Percentiles rank a stretch among this genome's conserved stretches.
Evolutionary conservation across 345 rosid genomes (phyloP).

Genomic region (Populus ilicifolia): DNA sequence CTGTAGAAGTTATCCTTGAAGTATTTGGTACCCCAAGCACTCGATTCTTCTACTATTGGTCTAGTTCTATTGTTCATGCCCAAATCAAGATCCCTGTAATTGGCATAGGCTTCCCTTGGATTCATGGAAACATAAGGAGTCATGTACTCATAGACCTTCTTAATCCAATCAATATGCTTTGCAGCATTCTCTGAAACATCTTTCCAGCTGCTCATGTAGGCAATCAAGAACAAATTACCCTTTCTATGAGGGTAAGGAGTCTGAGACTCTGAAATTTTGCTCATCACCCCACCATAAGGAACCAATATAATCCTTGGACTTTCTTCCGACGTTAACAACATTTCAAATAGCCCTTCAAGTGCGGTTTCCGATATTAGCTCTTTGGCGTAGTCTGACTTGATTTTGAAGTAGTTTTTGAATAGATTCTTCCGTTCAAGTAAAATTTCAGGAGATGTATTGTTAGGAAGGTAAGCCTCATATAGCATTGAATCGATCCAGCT

Average conservation of each 20-base stretch:
- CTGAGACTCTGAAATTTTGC: not conserved
- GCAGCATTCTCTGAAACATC: not conserved
- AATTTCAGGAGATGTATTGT: not conserved
- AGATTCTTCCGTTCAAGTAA: not conserved
- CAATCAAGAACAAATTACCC: not conserved
- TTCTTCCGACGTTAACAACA: not conserved
- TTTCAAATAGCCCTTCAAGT: not conserved
- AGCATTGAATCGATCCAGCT: slow-evolving; percentile 2
- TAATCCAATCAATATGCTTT: slow-evolving; percentile 1
- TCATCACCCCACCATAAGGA: not conserved
- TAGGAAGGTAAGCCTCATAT: not conserved
- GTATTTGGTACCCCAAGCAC: slow-evolving; percentile 9
- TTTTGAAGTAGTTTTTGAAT: not conserved
- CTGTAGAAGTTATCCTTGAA: slow-evolving; percentile 14
- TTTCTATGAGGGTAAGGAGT: not conserved
- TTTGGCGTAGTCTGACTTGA: not conserved
- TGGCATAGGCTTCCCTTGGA: slow-evolving; percentile 15
- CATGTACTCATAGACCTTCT: slow-evolving; percentile 17
- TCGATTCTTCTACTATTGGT: not conserved
- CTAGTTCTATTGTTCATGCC: slow-evolving; percentile 1
- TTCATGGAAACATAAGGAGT: slow-evolving; percentile 8
- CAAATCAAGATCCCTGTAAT: slow-evolving; percentile 18
- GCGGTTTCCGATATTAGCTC: not conserved
- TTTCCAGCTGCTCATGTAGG: not conserved
- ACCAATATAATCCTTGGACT: not conserved